Base-by-base conservation (phyloP, 2,329 filamentous ascomycete genomes). In the Stemphylium lycopersici region DNA sequence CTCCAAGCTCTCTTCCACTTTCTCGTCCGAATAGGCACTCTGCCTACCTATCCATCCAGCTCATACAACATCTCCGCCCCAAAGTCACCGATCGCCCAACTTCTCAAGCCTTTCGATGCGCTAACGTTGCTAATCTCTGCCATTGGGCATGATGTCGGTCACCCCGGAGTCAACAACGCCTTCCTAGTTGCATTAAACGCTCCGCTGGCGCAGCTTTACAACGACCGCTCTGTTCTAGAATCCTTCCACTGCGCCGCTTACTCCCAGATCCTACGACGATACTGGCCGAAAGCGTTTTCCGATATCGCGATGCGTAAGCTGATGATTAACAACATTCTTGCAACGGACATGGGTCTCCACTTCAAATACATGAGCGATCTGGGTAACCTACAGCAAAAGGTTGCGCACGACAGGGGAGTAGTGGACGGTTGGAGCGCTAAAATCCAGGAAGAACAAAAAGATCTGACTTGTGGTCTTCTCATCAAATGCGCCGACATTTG, bases 401-500 rank as follows among this genome's bases (percentile, higher is more conserved):
- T 96, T 10, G 83, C 86, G 36, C 85, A 86, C 34, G 87, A 86
- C 63, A 81, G 86, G 51, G 83, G 81, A 44, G 78, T 77, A 5
- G 84, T 85, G 4, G 87, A 91, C 52, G 84, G 84, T 7, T 97
- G 91, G 92, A 89, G 88, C 56, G 85, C 84, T 4, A 89, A 92
- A 62, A 84, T 89, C 63, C 73, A 88, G 10, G 88, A 95, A 56
- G 89, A 93, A 63, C 85, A 92, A 63, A 90, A 88, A 63, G 87
- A 90, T 8, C 78, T 98, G 41, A 81, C 89, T n/a, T 98, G 95
- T 76, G 92, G 92, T 12, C 79, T 99, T 52, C 79, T 99, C 55
- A 97, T 99, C 78, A 99, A 99, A 75, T 98, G 95, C 72, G 95
- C 95, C 34, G 95, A 99, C 75, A 98, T 99, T 70, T 97, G 93